A percentile compares a stretch with the other conserved stretches of the same genome.
Conservation (phyloP, 129 eudicot genomes). For the Artemisia tridentata region DNA sequence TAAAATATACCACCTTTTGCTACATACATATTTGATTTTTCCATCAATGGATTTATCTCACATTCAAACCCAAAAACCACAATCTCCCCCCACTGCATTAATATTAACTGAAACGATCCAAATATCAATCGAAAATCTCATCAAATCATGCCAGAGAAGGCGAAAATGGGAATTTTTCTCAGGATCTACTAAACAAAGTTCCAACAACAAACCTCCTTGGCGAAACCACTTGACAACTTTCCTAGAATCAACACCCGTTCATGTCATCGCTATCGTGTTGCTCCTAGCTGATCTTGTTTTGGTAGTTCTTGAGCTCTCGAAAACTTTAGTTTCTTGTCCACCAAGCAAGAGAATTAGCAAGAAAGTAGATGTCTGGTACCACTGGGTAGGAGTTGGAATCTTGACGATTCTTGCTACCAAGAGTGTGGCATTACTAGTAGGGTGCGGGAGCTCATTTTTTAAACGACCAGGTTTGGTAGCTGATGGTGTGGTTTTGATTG, state of each 20-base stretch:
- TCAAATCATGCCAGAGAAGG: slow-evolving; percentile 42
- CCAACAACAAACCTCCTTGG: slow-evolving; percentile 42
- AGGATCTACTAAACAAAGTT: slow-evolving; percentile 24
- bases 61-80: slow-evolving; percentile 14
- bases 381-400: slow-evolving; percentile 54
- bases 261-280: slow-evolving; percentile 31
- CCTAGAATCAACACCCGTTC: slow-evolving; percentile 50
- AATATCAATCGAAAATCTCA: slow-evolving; percentile 39
- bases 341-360: slow-evolving; percentile 19
- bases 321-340: slow-evolving; percentile 40
- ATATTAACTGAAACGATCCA: slow-evolving; percentile 23
- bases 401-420: slow-evolving; percentile 45
- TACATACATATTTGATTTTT: background rate
- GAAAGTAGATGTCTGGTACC: slow-evolving; percentile 47
- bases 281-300: slow-evolving; percentile 50
- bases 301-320: slow-evolving; percentile 52
- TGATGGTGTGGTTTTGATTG: slow-evolving; percentile 56
- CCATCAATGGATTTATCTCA: slow-evolving; percentile 33
- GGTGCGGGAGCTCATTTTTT: slow-evolving; percentile 51
- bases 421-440: slow-evolving; percentile 35
- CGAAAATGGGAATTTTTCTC: slow-evolving; percentile 42
- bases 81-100: slow-evolving; percentile 24
- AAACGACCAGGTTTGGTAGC: slow-evolving; percentile 50
- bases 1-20: slow-evolving; percentile 11
- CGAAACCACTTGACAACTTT: slow-evolving; percentile 34